Percentiles rank a stretch among this genome's conserved stretches.
phyloP scores from a whole-genome alignment of 345 rosid genomes.

The Ceriops tagal region DNA sequence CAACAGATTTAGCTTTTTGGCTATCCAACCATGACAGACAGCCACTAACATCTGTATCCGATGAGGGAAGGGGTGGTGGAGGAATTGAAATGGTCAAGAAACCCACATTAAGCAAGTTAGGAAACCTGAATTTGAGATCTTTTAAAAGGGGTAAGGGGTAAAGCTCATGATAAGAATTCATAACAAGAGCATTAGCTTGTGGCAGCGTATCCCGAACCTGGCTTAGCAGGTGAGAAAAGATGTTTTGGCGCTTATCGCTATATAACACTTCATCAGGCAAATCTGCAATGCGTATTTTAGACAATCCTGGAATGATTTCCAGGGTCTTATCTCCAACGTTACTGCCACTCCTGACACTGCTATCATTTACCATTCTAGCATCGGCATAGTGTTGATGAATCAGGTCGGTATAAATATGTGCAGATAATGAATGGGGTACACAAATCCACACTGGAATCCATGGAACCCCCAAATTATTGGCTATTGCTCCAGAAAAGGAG shows the following conservation, averaged over 20 bases:
- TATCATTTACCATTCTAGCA: neutral
- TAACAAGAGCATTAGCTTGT: conserved; percentile 34
- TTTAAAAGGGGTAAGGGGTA: conserved; percentile 27
- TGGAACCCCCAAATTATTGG: conserved; percentile 27
- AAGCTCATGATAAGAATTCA: conserved; percentile 51
- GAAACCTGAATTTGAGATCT: conserved; percentile 36
- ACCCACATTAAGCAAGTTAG: conserved; percentile 12
- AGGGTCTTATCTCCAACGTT: conserved; percentile 23
- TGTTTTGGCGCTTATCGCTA: conserved; percentile 19
- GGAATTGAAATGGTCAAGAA: conserved; percentile 25
- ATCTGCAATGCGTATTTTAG: conserved; percentile 38
- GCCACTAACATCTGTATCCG: conserved; percentile 33
- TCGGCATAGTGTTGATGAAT: conserved; percentile 18
- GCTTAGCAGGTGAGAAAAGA: conserved; percentile 37
- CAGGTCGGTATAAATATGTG: conserved; percentile 39
- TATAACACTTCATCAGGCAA: conserved; percentile 41
- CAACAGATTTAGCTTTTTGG: conserved; percentile 36
- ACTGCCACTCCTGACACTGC: neutral
- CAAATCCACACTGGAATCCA: conserved; percentile 51
- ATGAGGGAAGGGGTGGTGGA: conserved; percentile 5
- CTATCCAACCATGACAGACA: conserved; percentile 57
- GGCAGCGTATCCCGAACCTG: conserved; percentile 36
- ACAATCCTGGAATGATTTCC: conserved; percentile 48
- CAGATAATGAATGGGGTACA: conserved; percentile 38
- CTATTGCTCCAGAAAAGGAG: conserved; percentile 39